Conservation (phyloP, 257 asterid genomes). For the Phtheirospermum japonicum region DNA sequence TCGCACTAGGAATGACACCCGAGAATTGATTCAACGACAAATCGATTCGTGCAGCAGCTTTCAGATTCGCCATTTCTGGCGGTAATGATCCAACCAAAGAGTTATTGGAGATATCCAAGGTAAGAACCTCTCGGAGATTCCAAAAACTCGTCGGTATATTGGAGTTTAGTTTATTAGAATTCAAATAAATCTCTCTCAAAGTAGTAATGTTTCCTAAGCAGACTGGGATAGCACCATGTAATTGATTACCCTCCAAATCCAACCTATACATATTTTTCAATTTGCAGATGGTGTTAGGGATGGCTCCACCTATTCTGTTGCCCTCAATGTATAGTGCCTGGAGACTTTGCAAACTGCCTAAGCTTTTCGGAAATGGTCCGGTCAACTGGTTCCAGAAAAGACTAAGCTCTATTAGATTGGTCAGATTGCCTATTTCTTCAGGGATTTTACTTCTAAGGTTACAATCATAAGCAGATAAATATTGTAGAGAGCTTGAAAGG, state of each 20-base stretch:
- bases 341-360: neutral
- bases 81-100: neutral
- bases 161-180: neutral
- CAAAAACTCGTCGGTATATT: neutral
- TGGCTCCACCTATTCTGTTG: neutral
- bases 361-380: neutral
- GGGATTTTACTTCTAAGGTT: conserved; percentile 27
- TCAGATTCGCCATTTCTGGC: neutral
- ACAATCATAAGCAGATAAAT: neutral
- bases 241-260: neutral
- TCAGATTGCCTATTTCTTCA: conserved; percentile 25
- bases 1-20: neutral
- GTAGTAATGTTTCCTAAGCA: neutral
- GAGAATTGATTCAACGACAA: neutral
- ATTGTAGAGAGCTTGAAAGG: conserved; percentile 24
- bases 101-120: neutral
- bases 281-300: neutral
- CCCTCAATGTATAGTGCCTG: neutral
- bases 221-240: neutral
- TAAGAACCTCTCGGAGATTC: neutral
- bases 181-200: neutral
- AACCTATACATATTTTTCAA: neutral
- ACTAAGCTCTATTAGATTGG: neutral
- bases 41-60: neutral
- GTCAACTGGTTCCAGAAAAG: neutral